Percentiles rank a stretch among this genome's conserved stretches.
phyloP scores from a whole-genome alignment of 2,329 filamentous ascomycete species.

The Aspergillus fructus region DNA sequence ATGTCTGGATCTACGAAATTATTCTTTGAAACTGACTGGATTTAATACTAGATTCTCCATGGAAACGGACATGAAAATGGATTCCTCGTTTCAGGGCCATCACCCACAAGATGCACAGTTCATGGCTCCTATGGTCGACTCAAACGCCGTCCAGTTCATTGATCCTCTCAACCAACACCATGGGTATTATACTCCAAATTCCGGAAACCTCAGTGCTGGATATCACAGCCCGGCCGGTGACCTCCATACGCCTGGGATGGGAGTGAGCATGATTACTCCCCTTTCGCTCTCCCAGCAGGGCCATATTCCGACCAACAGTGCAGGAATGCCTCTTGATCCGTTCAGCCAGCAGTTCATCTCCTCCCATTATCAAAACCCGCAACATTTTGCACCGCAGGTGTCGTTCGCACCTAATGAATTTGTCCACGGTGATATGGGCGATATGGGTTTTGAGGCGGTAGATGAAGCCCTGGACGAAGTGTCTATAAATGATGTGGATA shows the following conservation, averaged over 20 bases:
- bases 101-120: constrained; percentile 83
- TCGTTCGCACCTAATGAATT: constrained; percentile 77
- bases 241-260: constrained; percentile 77
- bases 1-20: too few species aligned
- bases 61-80: constrained; percentile 63
- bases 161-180: constrained; percentile 76
- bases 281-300: constrained; percentile 73
- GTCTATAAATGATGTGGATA: constrained; percentile 57
- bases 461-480: constrained; percentile 66
- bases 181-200: constrained; percentile 85
- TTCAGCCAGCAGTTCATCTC: constrained; percentile 61
- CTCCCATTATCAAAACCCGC: constrained; percentile 65
- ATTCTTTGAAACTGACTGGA: constrained; percentile 11
- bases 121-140: constrained; percentile 84
- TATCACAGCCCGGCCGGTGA: constrained; percentile 84
- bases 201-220: constrained; percentile 71
- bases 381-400: constrained; percentile 65
- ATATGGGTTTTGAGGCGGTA: constrained; percentile 77
- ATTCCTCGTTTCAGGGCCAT: constrained; percentile 74
- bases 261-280: constrained; percentile 74
- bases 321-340: constrained; percentile 66
- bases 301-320: constrained; percentile 54
- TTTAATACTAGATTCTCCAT: constrained; percentile 42
- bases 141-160: constrained; percentile 77
- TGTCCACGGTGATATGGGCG: constrained; percentile 73